phyloP scores from a whole-genome alignment of 345 rosid species.

The Viola odorata region DNA sequence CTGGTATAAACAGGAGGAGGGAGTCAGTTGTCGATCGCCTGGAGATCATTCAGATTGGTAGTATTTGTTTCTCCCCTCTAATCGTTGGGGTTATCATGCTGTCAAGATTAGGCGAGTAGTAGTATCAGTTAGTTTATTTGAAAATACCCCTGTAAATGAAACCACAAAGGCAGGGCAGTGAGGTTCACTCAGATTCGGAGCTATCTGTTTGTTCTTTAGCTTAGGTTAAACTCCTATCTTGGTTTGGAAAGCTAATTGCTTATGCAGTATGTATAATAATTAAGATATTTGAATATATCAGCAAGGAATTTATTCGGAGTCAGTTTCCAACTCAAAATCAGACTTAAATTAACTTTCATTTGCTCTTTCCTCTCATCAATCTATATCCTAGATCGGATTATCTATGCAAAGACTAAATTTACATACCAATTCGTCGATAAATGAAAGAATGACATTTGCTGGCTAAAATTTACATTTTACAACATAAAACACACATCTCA shows the following conservation, averaged over 20 bases:
- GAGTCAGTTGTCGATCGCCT: not conserved
- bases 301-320: no score
- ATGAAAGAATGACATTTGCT: constrained; percentile 23
- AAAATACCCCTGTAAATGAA: constrained; percentile 27
- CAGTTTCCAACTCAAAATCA: no score
- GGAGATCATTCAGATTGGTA: constrained; percentile 10
- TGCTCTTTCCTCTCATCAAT: no score
- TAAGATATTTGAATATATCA: not conserved
- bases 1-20: constrained; percentile 28
- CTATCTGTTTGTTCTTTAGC: not conserved
- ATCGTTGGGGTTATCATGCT: constrained; percentile 12
- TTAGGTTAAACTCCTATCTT: not conserved
- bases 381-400: no score
- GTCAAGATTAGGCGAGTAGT: constrained; percentile 10
- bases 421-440: not conserved
- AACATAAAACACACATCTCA: not conserved
- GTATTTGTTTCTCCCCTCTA: constrained; percentile 15
- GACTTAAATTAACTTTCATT: no score
- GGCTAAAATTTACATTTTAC: not conserved
- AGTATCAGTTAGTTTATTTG: constrained; percentile 2
- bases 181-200: constrained; percentile 9
- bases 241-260: not conserved
- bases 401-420: no score
- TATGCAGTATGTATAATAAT: not conserved
- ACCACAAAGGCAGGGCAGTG: constrained; percentile 11